Conservation (phyloP, 345 rosid genomes). For the Bruguiera gymnorhiza region DNA sequence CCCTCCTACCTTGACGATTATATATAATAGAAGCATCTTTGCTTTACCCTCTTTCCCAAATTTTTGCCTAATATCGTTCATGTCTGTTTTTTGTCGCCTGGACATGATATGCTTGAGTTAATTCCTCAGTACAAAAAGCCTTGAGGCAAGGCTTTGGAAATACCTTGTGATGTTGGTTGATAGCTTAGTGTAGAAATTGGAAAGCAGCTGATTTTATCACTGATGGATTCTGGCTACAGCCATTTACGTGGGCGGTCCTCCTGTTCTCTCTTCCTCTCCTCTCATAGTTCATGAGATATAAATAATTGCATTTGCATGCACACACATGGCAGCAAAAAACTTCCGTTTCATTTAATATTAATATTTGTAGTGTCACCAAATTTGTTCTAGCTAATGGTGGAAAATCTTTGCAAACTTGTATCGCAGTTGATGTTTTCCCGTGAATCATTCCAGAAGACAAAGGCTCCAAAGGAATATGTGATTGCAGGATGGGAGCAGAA, state of each 20-base stretch:
- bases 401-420: neutral
- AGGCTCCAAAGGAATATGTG: constrained; percentile 50
- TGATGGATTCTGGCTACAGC: neutral
- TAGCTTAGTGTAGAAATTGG: neutral
- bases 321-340: neutral
- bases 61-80: too few species aligned
- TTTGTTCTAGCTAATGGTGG: neutral
- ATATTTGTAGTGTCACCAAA: neutral
- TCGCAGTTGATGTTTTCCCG: constrained; percentile 51
- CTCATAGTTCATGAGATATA: neutral
- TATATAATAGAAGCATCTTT: too few species aligned
- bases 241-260: neutral
- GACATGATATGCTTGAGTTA: too few species aligned
- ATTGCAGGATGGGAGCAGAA: constrained; percentile 82
- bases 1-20: too few species aligned
- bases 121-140: too few species aligned
- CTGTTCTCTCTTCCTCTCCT: neutral
- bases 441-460: constrained; percentile 73
- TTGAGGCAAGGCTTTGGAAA: too few species aligned
- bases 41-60: too few species aligned
- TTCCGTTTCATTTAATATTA: neutral
- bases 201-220: neutral
- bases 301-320: neutral
- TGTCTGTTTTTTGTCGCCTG: too few species aligned
- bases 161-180: neutral